Percentiles rank a stretch among this genome's conserved stretches.
phyloP scores from a whole-genome alignment of 2,329 filamentous ascomycete species.

The Aspergillus novoparasiticus region DNA sequence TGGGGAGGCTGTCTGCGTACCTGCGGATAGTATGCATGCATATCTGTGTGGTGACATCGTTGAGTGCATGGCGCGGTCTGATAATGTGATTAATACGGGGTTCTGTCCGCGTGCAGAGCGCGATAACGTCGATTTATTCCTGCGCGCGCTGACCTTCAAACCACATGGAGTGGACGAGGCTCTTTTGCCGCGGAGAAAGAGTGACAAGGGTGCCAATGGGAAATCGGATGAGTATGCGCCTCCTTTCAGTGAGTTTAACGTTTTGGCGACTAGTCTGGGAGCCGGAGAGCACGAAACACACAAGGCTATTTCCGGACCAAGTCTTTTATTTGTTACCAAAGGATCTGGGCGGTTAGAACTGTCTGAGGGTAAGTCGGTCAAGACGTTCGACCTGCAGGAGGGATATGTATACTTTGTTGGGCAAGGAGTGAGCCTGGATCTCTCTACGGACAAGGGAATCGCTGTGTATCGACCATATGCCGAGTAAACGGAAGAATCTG shows the following conservation, averaged over 20 bases:
- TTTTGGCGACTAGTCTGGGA: conserved; percentile 62
- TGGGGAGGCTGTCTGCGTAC: conserved; percentile 70
- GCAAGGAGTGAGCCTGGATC: conserved; percentile 54
- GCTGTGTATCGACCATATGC: conserved; percentile 53
- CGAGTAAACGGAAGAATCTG: conserved; percentile 26
- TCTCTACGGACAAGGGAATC: conserved; percentile 47
- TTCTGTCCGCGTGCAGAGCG: conserved; percentile 71
- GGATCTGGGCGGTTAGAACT: conserved; percentile 61
- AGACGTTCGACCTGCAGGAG: conserved; percentile 58
- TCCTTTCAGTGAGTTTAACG: conserved; percentile 71
- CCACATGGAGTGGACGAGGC: conserved; percentile 62
- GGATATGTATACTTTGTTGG: conserved; percentile 70
- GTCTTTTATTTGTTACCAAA: conserved; percentile 63
- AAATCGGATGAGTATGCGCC: conserved; percentile 67
- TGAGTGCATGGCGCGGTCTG: conserved; percentile 75
- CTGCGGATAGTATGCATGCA: conserved; percentile 73
- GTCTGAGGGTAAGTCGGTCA: conserved; percentile 42
- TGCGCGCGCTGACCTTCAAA: conserved; percentile 63
- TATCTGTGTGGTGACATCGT: conserved; percentile 74
- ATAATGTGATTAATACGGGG: conserved; percentile 74
- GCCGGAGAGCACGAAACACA: conserved; percentile 62
- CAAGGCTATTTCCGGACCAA: conserved; percentile 59
- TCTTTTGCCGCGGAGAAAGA: conserved; percentile 54
- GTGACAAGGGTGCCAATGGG: conserved; percentile 57
- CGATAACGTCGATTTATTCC: conserved; percentile 66